Base-by-base conservation (phyloP, 352 stramenopile species). In the Globisporangium heterothallicum region DNA sequence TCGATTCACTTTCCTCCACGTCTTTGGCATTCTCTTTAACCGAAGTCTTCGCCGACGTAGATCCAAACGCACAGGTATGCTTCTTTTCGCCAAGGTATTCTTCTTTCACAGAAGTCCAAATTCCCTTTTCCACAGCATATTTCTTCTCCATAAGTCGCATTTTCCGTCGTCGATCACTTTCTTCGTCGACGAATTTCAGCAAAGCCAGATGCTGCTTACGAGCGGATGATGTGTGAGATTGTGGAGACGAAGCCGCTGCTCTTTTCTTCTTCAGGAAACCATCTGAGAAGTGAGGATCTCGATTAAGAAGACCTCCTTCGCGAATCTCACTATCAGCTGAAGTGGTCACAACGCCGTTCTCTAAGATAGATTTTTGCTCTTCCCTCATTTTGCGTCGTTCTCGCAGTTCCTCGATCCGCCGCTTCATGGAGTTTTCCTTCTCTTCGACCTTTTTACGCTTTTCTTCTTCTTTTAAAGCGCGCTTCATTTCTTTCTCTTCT, bases 381-480 rank as follows among this genome's bases (percentile, higher is more conserved):
- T 91, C 76, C 4, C 78, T 64, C 58, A 88, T 65, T 43, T 84
- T 77, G 38, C 70, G 65, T n/a, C 77, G 70, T 36, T 86, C 68
- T 6, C 74, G 59, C 16, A 87, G 43, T 53, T 88, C 75, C 58
- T 90, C 79, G 43, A 88, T 85, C 6, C 77, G 77, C 18, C 72
- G 64, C 58, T 90, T 84, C 79, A 90, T 88, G 2, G 65, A 68
- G 49, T 67, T 70, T 49, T 88, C 72, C 57, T 86, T 91, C 44
- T 88, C 70, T 48, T 87, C 77, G 12, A 73, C 54, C 56, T 79
- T 86, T 47, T 84, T 83, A 6, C 70, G 71, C 42, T 83, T 84
- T 53, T 88, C 77, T 48, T 91, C 78, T 45, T 89, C 78, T 29
- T 76, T 71, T 14, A 86, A 16, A n/a, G 65, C 76, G 42, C 74